Evolutionary conservation across 805 yeast species (phyloP).

Genomic region (Candida silvatica): DNA sequence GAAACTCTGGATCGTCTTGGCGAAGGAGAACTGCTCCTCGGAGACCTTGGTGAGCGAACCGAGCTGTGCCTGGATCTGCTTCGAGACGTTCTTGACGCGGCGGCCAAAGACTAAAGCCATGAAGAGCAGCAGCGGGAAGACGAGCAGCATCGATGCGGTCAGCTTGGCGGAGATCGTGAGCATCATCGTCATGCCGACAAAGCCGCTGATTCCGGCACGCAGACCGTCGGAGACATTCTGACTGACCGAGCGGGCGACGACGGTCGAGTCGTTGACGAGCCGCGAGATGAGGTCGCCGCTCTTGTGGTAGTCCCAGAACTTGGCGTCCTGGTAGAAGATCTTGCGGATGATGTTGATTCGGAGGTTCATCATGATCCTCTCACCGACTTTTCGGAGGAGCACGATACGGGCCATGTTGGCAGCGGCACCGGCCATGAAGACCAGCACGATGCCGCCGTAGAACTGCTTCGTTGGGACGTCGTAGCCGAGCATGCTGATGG

Average conservation of each 20-base stretch:
- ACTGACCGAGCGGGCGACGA: slow-evolving; percentile 79
- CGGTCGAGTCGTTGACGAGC: slow-evolving; percentile 79
- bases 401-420: slow-evolving; percentile 81
- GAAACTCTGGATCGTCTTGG: slow-evolving; percentile 83
- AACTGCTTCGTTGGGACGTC: slow-evolving; percentile 62
- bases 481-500: slow-evolving; percentile 23
- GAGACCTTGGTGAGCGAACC: slow-evolving; percentile 85
- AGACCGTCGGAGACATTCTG: slow-evolving; percentile 91
- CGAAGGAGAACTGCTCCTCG: slow-evolving; percentile 82
- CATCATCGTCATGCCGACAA: slow-evolving; percentile 91
- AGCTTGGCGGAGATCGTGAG: slow-evolving; percentile 73
- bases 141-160: slow-evolving; percentile 69
- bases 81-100: slow-evolving; percentile 63
- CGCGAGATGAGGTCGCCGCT: slow-evolving; percentile 91
- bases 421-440: slow-evolving; percentile 65
- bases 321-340: slow-evolving; percentile 77
- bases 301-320: slow-evolving; percentile 80
- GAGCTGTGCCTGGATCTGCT: slow-evolving; percentile 71
- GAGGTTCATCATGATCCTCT: slow-evolving; percentile 75
- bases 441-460: slow-evolving; percentile 47
- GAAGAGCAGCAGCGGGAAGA: slow-evolving; percentile 76
- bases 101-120: slow-evolving; percentile 81
- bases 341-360: slow-evolving; percentile 71
- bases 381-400: slow-evolving; percentile 72
- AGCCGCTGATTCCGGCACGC: slow-evolving; percentile 71